These are phyloP conservation scores for Amanita jacksonii DNA, from an alignment of 768 basidiomycete species.

Conservation along the genomic window DNA sequence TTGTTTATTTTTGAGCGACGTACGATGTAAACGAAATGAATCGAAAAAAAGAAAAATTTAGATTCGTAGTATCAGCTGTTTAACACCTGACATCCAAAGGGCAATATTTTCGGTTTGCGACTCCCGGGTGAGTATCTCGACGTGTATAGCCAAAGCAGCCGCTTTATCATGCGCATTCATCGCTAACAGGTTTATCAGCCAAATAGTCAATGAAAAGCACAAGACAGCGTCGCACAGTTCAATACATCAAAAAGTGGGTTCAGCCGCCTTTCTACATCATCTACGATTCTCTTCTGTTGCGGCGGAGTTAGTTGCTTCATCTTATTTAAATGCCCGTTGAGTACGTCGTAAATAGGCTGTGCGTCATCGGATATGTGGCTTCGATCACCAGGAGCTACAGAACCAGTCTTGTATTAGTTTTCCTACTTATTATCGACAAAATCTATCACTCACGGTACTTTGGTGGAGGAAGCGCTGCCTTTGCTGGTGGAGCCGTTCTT, in stretches of 20 bases:
- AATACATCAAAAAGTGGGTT: constrained; percentile 85
- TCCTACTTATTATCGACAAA: not conserved
- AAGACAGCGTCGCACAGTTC: constrained; percentile 77
- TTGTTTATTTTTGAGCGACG: no score
- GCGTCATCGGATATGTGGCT: constrained; percentile 78
- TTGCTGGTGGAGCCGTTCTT: constrained; percentile 11
- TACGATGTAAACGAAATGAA: no score
- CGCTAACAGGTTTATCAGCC: constrained; percentile 47
- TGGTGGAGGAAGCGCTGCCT: constrained; percentile 13
- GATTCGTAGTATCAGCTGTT: no score
- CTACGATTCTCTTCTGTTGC: constrained; percentile 74
- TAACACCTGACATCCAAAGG: constrained; percentile 83
- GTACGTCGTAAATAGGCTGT: constrained; percentile 54
- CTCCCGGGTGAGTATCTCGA: constrained; percentile 73
- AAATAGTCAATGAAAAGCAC: not conserved
- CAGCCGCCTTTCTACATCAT: constrained; percentile 81
- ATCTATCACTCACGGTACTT: constrained; percentile 24
- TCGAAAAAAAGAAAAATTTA: no score
- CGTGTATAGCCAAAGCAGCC: constrained; percentile 72
- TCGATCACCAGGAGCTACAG: constrained; percentile 78
- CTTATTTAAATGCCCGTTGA: constrained; percentile 54
- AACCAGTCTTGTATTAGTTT: constrained; percentile 8
- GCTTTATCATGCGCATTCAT: constrained; percentile 75
- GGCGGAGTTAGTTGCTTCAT: constrained; percentile 74
- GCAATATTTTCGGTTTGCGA: constrained; percentile 79